phyloP scores from a whole-genome alignment of 2,329 filamentous ascomycete species.

The Volutella citrinella region DNA sequence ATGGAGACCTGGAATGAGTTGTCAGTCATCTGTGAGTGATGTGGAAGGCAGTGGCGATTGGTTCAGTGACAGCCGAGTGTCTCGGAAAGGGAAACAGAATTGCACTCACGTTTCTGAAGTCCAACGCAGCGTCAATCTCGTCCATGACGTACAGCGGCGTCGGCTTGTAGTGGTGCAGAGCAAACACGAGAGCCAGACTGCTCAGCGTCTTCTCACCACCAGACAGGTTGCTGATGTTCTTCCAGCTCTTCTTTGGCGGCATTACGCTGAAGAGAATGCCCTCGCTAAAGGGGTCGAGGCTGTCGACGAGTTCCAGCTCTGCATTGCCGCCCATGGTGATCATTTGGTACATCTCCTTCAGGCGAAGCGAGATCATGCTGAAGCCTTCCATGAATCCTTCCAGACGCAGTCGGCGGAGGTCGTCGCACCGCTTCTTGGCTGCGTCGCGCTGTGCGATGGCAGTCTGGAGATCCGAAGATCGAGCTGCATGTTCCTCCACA shows the following conservation, averaged over 20 bases:
- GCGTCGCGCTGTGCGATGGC: slow-evolving; percentile 77
- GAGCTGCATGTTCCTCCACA: slow-evolving; percentile 75
- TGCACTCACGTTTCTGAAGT: slow-evolving; percentile 96
- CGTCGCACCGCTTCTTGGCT: slow-evolving; percentile 89
- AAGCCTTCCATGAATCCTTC: slow-evolving; percentile 99
- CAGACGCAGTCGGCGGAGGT: slow-evolving; percentile 82
- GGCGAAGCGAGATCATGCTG: slow-evolving; percentile 82
- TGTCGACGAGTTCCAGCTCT: slow-evolving; percentile 94
- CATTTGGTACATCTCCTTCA: slow-evolving; percentile 99
- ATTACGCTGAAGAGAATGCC: slow-evolving; percentile 97
- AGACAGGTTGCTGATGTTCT: slow-evolving; percentile 94
- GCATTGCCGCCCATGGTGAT: slow-evolving; percentile 99
- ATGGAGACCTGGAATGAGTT: slow-evolving; percentile 75
- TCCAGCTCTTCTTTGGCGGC: slow-evolving; percentile 99
- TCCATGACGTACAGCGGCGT: slow-evolving; percentile 99
- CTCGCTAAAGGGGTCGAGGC: slow-evolving; percentile 92
- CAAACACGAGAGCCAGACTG: slow-evolving; percentile 93
- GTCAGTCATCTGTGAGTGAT: slow-evolving; percentile 22
- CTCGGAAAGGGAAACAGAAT: slow-evolving; percentile 13
- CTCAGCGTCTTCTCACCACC: slow-evolving; percentile 97
- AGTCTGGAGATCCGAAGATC: slow-evolving; percentile 78
- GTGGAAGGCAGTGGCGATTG: slow-evolving; percentile 10
- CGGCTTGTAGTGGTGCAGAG: slow-evolving; percentile 95
- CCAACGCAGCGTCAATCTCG: slow-evolving; percentile 95
- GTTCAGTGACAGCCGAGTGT: slow-evolving; percentile 21